A percentile compares a stretch with the other conserved stretches of the same genome.
These are phyloP conservation scores for Didymella arachidicola DNA, from an alignment of 2,329 filamentous ascomycete species.

Conservation along the genomic window DNA sequence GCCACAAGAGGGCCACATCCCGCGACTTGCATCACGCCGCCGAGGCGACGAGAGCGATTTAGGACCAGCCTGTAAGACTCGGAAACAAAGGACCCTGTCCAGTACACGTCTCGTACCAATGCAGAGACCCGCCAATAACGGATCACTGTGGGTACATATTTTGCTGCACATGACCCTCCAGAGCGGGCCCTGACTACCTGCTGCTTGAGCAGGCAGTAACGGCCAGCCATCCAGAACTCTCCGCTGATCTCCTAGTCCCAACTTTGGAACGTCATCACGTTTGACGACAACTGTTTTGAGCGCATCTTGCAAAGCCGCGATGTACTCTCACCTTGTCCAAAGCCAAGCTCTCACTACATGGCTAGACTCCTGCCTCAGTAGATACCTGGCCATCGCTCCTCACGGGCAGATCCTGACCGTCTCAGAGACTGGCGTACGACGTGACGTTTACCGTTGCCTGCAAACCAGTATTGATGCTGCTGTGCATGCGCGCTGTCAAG, in stretches of 20 bases:
- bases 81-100: slow-evolving; percentile 17
- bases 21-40: slow-evolving; percentile 8
- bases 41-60: slow-evolving; percentile 13
- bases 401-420: background rate
- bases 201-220: slow-evolving; percentile 18
- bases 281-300: slow-evolving; percentile 29
- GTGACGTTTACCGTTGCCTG: slow-evolving; percentile 30
- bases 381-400: slow-evolving; percentile 17
- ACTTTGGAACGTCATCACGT: slow-evolving; percentile 31
- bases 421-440: background rate
- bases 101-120: slow-evolving; percentile 32
- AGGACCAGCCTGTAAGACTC: slow-evolving; percentile 16
- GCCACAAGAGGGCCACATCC: slow-evolving; percentile 7
- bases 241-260: slow-evolving; percentile 26
- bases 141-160: slow-evolving; percentile 26
- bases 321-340: slow-evolving; percentile 11
- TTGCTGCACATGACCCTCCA: slow-evolving; percentile 41
- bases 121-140: slow-evolving; percentile 35
- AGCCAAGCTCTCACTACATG: slow-evolving; percentile 13
- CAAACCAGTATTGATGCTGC: slow-evolving; percentile 24
- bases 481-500: slow-evolving; percentile 24
- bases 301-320: slow-evolving; percentile 13
- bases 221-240: slow-evolving; percentile 34
- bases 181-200: slow-evolving; percentile 35
- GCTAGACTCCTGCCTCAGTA: slow-evolving; percentile 16